Conservation (phyloP, 805 yeast species). For the Nakazawaea populi region DNA sequence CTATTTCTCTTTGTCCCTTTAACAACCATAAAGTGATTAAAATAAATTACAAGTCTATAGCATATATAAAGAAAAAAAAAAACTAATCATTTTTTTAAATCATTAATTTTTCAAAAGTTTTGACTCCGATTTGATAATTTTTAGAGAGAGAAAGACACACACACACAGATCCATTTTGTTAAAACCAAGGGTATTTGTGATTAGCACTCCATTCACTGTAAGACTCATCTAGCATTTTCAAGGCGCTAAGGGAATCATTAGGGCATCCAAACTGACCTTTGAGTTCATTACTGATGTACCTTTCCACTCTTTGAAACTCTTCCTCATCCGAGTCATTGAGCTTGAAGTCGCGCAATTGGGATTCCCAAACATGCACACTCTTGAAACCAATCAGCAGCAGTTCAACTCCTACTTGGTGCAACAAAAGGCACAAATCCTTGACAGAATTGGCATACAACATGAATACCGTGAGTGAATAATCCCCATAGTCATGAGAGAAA, state of each 20-base stretch:
- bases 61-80: too few species aligned
- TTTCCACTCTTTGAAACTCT: slow-evolving; percentile 5
- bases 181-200: slow-evolving; percentile 22
- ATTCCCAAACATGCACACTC: slow-evolving; percentile 19
- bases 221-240: slow-evolving; percentile 13
- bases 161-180: too few species aligned
- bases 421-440: slow-evolving; percentile 9
- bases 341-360: slow-evolving; percentile 16
- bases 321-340: slow-evolving; percentile 1
- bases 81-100: neutral
- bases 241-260: slow-evolving; percentile 18
- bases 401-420: slow-evolving; percentile 11
- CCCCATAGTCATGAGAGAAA: slow-evolving; percentile 17
- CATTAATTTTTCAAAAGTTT: neutral
- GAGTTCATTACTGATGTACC: slow-evolving; percentile 5
- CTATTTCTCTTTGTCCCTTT: slow-evolving; percentile 14
- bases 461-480: slow-evolving; percentile 12
- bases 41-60: neutral
- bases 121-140: neutral
- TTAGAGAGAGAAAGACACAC: too few species aligned
- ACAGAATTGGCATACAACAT: slow-evolving; percentile 13
- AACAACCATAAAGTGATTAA: slow-evolving; percentile 17
- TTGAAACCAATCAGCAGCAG: slow-evolving; percentile 10
- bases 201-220: slow-evolving; percentile 18
- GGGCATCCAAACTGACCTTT: slow-evolving; percentile 12